A percentile compares a stretch with the other conserved stretches of the same genome.
Conservation (phyloP, 2,329 filamentous ascomycete species). For the Allantophomopsis cytisporea region DNA sequence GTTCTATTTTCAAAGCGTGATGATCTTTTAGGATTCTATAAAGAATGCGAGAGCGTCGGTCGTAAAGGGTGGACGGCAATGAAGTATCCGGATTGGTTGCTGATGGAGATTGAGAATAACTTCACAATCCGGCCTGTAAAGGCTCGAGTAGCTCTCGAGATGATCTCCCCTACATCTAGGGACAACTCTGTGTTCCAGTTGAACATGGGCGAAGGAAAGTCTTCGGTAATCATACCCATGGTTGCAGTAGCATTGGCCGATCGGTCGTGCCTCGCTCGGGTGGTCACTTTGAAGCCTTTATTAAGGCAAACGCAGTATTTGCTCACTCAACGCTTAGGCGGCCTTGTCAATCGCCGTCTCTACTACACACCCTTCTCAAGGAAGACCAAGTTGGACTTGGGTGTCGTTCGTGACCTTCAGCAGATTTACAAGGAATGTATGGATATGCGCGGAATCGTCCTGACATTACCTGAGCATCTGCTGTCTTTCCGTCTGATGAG, state of each 20-base stretch:
- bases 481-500: slow-evolving; percentile 51
- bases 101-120: slow-evolving; percentile 50
- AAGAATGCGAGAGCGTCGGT: too few relatives aligned
- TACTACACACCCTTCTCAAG: slow-evolving; percentile 47
- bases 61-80: slow-evolving; percentile 40
- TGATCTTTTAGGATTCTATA: too few relatives aligned
- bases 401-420: slow-evolving; percentile 21
- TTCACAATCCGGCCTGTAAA: slow-evolving; percentile 48
- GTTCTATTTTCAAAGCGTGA: too few relatives aligned
- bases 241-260: slow-evolving; percentile 40
- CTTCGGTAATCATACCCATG: slow-evolving; percentile 55
- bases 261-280: slow-evolving; percentile 32
- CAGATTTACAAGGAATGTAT: slow-evolving; percentile 30
- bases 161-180: slow-evolving; percentile 28
- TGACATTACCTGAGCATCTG: slow-evolving; percentile 50
- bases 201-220: slow-evolving; percentile 63
- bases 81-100: slow-evolving; percentile 41
- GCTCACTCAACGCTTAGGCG: slow-evolving; percentile 37
- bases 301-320: slow-evolving; percentile 46
- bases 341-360: slow-evolving; percentile 37
- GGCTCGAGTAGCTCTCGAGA: slow-evolving; percentile 38
- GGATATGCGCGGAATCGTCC: slow-evolving; percentile 34
- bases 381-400: slow-evolving; percentile 20
- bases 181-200: slow-evolving; percentile 46
- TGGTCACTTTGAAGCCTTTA: slow-evolving; percentile 48